Conservation (phyloP, 768 basidiomycete species). For the Panaeolus cyanescens region DNA sequence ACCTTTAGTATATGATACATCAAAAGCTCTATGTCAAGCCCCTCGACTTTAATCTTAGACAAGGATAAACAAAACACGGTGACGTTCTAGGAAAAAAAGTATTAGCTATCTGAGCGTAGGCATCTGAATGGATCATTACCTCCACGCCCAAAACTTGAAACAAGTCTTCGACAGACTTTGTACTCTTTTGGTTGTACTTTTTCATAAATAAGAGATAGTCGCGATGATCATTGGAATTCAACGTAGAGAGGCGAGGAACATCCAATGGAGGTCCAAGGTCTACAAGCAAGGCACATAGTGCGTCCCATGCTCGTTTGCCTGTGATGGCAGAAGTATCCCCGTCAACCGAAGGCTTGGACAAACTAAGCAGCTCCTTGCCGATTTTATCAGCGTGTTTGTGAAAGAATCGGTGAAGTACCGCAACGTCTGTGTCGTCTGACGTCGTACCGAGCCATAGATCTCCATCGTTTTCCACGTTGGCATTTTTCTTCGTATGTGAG, state of each 20-base stretch:
- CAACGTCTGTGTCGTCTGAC: conserved; percentile 81
- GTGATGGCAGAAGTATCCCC: conserved; percentile 56
- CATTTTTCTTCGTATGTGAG: conserved; percentile 33
- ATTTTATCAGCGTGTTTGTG: conserved; percentile 86
- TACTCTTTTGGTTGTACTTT: conserved; percentile 61
- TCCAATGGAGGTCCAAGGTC: conserved; percentile 75
- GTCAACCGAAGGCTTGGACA: conserved; percentile 59
- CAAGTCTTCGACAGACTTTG: conserved; percentile 62
- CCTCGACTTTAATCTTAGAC: conserved; percentile 76
- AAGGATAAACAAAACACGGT: conserved; percentile 66
- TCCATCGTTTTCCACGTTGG: conserved; percentile 11
- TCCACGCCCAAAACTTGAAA: conserved; percentile 59
- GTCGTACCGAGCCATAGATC: conserved; percentile 65
- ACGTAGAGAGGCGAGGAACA: conserved; percentile 58
- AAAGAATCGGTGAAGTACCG: conserved; percentile 83
- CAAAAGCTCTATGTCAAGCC: conserved; percentile 75
- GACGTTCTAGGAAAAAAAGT: conserved; percentile 29
- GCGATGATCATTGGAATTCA: conserved; percentile 51
- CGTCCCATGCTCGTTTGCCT: conserved; percentile 85
- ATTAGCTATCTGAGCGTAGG: background rate
- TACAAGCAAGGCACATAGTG: conserved; percentile 75
- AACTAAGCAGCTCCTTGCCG: conserved; percentile 81
- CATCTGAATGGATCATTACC: conserved; percentile 28
- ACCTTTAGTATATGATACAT: conserved; percentile 82
- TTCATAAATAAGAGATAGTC: conserved; percentile 71